phyloP scores from a whole-genome alignment of 179 eudicot genomes.

The Sideroxylon spinosum region DNA sequence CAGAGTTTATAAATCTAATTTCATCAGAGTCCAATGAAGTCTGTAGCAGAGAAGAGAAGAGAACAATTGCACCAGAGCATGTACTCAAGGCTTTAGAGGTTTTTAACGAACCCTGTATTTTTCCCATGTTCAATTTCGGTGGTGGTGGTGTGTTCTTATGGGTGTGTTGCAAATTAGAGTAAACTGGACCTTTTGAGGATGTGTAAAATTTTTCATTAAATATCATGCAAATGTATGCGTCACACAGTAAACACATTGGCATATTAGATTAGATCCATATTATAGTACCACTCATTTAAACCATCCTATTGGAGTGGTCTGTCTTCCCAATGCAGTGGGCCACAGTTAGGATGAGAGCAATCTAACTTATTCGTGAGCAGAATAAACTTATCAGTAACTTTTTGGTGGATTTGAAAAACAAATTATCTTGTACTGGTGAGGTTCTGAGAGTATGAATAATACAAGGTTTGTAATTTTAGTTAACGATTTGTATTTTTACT shows the following conservation, averaged over 20 bases:
- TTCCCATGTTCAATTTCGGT: background rate
- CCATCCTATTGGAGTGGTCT: background rate
- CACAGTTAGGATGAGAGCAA: constrained; percentile 4
- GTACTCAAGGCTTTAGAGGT: constrained; percentile 97
- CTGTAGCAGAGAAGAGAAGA: constrained; percentile 80
- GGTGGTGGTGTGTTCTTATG: no score
- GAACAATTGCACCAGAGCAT: constrained; percentile 97
- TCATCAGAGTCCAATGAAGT: constrained; percentile 99
- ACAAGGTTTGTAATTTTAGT: background rate
- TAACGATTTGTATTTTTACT: background rate
- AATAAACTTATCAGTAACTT: background rate
- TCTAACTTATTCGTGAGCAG: background rate
- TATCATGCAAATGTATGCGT: background rate
- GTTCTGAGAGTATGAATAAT: background rate
- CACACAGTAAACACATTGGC: background rate
- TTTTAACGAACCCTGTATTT: constrained; percentile 5
- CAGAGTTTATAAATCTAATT: constrained; percentile 89
- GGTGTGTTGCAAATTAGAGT: no score
- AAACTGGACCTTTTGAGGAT: background rate
- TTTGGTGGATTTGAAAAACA: no score
- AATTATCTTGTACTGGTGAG: background rate
- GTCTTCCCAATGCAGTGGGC: background rate
- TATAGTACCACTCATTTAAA: background rate
- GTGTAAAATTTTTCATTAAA: background rate
- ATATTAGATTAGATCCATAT: background rate